phyloP scores from a whole-genome alignment of 2,329 filamentous ascomycete species.

The Botrytis cinerea region DNA sequence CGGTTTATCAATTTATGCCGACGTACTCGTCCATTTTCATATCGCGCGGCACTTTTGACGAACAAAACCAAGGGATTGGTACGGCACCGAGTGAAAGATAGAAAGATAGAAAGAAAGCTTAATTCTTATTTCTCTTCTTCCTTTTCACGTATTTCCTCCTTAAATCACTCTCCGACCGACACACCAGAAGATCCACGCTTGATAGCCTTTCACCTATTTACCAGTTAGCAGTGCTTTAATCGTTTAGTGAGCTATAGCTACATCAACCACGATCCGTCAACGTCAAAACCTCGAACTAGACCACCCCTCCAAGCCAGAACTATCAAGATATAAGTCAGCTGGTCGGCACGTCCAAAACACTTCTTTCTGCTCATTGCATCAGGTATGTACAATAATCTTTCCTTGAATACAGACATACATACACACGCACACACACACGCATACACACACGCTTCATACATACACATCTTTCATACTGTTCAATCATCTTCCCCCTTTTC shows the following conservation, averaged over 20 bases:
- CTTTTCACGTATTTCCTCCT: neutral
- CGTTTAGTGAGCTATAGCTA: neutral
- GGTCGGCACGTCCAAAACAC: neutral
- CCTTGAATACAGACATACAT: neutral
- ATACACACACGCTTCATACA: neutral
- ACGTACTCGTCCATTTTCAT: neutral
- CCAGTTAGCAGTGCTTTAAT: neutral
- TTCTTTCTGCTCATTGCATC: neutral
- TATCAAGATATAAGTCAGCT: neutral
- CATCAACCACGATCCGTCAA: neutral
- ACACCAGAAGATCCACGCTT: neutral
- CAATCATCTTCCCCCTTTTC: neutral
- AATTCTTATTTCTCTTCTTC: neutral
- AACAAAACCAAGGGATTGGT: constrained; percentile 1
- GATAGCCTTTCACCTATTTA: neutral
- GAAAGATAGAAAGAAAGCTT: constrained; percentile 10
- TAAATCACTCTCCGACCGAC: neutral
- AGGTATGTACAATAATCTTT: neutral
- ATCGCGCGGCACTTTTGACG: neutral
- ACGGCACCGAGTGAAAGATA: neutral
- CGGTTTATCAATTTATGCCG: constrained; percentile 15
- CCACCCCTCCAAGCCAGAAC: neutral
- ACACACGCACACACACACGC: neutral
- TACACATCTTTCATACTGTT: neutral
- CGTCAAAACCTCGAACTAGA: neutral